These are phyloP conservation scores for Vitis hybrid DNA, from an alignment of 177 flowering plant species.

Conservation along the genomic window DNA sequence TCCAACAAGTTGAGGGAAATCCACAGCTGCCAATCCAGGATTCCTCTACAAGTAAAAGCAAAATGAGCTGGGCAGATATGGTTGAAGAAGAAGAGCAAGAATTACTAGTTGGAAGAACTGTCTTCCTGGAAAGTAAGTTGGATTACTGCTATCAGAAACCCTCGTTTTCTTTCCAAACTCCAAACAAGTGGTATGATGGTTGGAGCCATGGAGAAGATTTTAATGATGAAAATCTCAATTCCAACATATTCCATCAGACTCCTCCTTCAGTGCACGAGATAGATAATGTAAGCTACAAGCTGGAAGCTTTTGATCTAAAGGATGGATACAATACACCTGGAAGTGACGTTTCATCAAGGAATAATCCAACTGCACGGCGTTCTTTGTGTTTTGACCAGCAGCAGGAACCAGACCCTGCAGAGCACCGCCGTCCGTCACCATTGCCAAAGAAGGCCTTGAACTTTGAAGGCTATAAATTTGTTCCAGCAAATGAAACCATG, in stretches of 20 bases:
- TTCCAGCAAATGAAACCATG: slow-evolving; percentile 9
- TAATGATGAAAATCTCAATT: slow-evolving; percentile 40
- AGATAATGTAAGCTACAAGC: slow-evolving; percentile 18
- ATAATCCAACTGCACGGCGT: slow-evolving; percentile 22
- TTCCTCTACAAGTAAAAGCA: slow-evolving; percentile 7
- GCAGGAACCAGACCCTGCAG: slow-evolving; percentile 15
- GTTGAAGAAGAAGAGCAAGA: slow-evolving; percentile 69
- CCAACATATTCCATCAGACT: slow-evolving; percentile 28
- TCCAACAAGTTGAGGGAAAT: slow-evolving; percentile 3
- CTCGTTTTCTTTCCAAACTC: slow-evolving; percentile 8
- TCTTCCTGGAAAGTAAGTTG: background rate
- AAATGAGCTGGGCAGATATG: slow-evolving; percentile 84
- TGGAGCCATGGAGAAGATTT: slow-evolving; percentile 19
- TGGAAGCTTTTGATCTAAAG: slow-evolving; percentile 25
- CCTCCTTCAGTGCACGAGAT: slow-evolving; percentile 10
- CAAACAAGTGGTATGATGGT: slow-evolving; percentile 1
- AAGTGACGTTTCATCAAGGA: slow-evolving; percentile 15
- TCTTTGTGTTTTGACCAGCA: slow-evolving; percentile 36
- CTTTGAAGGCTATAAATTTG: slow-evolving; percentile 10
- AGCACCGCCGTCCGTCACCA: slow-evolving; percentile 14
- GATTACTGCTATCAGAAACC: slow-evolving; percentile 4
- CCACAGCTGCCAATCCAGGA: background rate
- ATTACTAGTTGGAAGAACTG: slow-evolving; percentile 10
- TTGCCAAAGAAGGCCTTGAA: slow-evolving; percentile 18
- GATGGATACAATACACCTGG: slow-evolving; percentile 17